phyloP scores from a whole-genome alignment of 2,329 filamentous ascomycete species.

The Trichophyton mentagrophytes region DNA sequence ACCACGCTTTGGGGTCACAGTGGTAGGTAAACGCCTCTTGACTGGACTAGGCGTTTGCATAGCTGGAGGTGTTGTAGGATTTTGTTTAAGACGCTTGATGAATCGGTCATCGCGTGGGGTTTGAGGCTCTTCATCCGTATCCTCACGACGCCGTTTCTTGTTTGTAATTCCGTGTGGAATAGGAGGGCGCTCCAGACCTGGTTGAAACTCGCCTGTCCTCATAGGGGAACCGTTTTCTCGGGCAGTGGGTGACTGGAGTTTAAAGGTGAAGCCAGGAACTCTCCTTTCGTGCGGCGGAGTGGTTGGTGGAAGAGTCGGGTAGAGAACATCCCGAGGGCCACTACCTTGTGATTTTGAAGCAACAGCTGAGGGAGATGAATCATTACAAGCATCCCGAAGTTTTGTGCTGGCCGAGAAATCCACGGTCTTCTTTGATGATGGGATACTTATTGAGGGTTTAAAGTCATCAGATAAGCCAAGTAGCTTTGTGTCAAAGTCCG shows the following conservation, averaged over 20 bases:
- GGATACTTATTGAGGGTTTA: slow-evolving; percentile 50
- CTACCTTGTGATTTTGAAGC: slow-evolving; percentile 25
- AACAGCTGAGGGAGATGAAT: slow-evolving; percentile 25
- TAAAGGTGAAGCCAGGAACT: slow-evolving; percentile 9
- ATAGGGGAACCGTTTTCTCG: slow-evolving; percentile 15
- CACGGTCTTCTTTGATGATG: slow-evolving; percentile 57
- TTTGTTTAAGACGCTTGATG: slow-evolving; percentile 25
- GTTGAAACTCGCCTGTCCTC: slow-evolving; percentile 21
- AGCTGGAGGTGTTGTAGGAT: slow-evolving; percentile 14
- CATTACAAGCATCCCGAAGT: slow-evolving; percentile 24
- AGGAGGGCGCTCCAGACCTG: slow-evolving; percentile 21
- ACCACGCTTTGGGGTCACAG: slow-evolving; percentile 20
- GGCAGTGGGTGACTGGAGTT: slow-evolving; percentile 24
- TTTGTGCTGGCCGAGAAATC: slow-evolving; percentile 65
- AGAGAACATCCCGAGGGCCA: slow-evolving; percentile 20
- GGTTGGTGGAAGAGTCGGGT: slow-evolving; percentile 26
- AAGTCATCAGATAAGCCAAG: slow-evolving; percentile 18
- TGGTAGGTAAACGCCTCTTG: slow-evolving; percentile 17
- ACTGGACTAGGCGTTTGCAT: slow-evolving; percentile 22
- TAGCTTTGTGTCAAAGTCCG: slow-evolving; percentile 14
- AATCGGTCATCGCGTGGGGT: slow-evolving; percentile 21
- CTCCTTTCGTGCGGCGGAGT: slow-evolving; percentile 23
- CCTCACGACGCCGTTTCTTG: slow-evolving; percentile 28
- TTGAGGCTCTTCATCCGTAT: slow-evolving; percentile 22
- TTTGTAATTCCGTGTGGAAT: slow-evolving; percentile 30